Base-by-base conservation (phyloP, 495 filamentous ascomycete genomes). In the Bombardia bombarda region DNA sequence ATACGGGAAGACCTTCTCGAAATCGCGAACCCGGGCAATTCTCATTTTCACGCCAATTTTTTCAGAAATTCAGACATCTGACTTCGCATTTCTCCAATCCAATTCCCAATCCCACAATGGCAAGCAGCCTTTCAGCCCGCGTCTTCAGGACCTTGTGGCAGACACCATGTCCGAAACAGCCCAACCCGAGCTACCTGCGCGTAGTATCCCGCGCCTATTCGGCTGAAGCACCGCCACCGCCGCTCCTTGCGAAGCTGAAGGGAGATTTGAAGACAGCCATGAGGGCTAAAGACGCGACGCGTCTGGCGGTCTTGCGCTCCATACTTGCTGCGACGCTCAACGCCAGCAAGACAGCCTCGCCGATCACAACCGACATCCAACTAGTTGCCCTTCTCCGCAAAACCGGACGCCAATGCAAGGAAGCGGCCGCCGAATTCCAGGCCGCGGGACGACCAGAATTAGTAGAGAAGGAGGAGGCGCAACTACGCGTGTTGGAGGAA, bases 221-320 rank as follows among this genome's bases (percentile, higher is more conserved):
- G 6, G 9, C 59, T 46, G 63, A 63, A 1, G 41, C 55, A 16
- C 51, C 60, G 9, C 47, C 65, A 24, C 63, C 67, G n/a, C 63
- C 65, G 7, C 58, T 71, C 4, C 56, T 69, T 16, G 48, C 59
- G 33, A 73, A 58, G 51, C 47, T 71, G 43, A 79, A 76, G 40
- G 61, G 58, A 34, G 78, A 82, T 46, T 60, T 82, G 40, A 82
- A 82, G 57, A 57, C 65, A 26, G 75, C 78, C 35, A 78, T 82
- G 78, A 68, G 70, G 31, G 63, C 61, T 32, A 82, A 80, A 57
- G 74, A 78, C 50, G 60, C 71, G 34, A 60, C 66, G 20, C 65
- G 73, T 16, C 68, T 80, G 16, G 51, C 63, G 35, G 78, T 78
- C 12, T 61, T 80, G 35, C 73, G 76, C 42, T 51, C 67, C n/a